Conservation (phyloP, 129 eudicot genomes). For the Centrapalus pauciflorus region DNA sequence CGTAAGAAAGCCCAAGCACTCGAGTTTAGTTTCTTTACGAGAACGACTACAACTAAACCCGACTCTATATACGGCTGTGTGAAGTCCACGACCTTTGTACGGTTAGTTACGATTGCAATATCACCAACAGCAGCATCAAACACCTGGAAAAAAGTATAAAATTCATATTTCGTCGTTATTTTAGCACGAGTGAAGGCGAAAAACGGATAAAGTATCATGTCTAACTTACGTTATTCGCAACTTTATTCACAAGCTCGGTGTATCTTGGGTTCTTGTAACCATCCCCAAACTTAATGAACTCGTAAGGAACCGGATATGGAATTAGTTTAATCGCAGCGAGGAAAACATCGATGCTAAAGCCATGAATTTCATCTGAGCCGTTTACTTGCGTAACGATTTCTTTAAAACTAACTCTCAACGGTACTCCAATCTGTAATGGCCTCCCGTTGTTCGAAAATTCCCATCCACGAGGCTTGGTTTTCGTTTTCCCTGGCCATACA, state of each 20-base stretch:
- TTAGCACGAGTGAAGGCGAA: not conserved
- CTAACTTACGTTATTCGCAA: slow-evolving; percentile 48
- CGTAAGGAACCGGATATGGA: slow-evolving; percentile 58
- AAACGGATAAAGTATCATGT: not conserved
- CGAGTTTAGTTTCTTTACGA: slow-evolving; percentile 48
- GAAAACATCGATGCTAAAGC: slow-evolving; percentile 68
- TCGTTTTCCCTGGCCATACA: slow-evolving; percentile 79
- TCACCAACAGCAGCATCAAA: slow-evolving; percentile 95
- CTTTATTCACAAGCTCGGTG: slow-evolving; percentile 39
- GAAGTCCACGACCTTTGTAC: slow-evolving; percentile 74
- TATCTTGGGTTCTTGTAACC: slow-evolving; percentile 59
- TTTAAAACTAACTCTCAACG: slow-evolving; percentile 54
- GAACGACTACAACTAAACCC: slow-evolving; percentile 81
- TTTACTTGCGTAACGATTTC: slow-evolving; percentile 38
- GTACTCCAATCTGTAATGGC: slow-evolving; percentile 61
- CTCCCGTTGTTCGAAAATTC: slow-evolving; percentile 66
- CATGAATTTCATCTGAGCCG: slow-evolving; percentile 33
- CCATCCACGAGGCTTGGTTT: slow-evolving; percentile 81
- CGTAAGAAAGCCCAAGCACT: slow-evolving; percentile 85
- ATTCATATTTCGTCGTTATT: not conserved
- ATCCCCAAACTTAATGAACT: slow-evolving; percentile 56
- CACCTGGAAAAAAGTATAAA: slow-evolving; percentile 42
- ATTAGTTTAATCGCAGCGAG: slow-evolving; percentile 55
- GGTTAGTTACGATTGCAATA: slow-evolving; percentile 73
- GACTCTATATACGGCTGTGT: slow-evolving; percentile 91